Evolutionary conservation across 2,329 filamentous ascomycete genomes (phyloP), one percentile per base, ranked within the genome.

Genomic region (Trichoderma endophyticum): DNA sequence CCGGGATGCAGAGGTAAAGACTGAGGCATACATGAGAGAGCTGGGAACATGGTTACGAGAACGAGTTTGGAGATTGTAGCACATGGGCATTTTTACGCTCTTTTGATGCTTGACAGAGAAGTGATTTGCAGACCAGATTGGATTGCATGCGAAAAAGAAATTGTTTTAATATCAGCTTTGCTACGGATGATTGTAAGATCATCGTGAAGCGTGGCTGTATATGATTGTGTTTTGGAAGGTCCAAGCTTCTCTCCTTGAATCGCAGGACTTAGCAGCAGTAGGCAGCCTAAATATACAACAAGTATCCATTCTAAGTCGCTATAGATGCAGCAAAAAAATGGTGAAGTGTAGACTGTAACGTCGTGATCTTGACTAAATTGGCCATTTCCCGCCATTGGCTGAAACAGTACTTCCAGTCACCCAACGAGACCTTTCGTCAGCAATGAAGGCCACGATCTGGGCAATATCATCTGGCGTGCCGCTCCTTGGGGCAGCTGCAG

Each of bases 391-490:
- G 9, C 78, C 80, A 60, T 78, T 80, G 1, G 79, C 78, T 15
- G 71, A 79, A 0, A 81, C 59, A 24, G 75, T 73, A 26, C 75
- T 75, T 0, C 79, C 79, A 0, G 79, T 80, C 2, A 75, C 74
- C 80, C 79, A 81, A 3, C 73, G 56, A 3, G 78, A 75, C 36
- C 79, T 76, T 15, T 80, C 76, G 0, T 71, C 73, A 57, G 78
- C 79, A 0, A 81, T 74, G 61, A 81, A 80, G 1, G 77, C 76
- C 11, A 80, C 79, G 12, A 81, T 54, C 21, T 77, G 77, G 6
- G 78, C 79, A 64, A 81, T 76, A 63, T 81, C 80, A 51, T 77
- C 75, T 2, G 78, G 76, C 34, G 79, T 76, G 1, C 72, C 79
- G n/a, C 80, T 72, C 3, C 80, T 66, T 0, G 78, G 75, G 0